Evolutionary conservation across 306 rosid genomes (phyloP).

Genomic region (apple (Malus domestica)): DNA sequence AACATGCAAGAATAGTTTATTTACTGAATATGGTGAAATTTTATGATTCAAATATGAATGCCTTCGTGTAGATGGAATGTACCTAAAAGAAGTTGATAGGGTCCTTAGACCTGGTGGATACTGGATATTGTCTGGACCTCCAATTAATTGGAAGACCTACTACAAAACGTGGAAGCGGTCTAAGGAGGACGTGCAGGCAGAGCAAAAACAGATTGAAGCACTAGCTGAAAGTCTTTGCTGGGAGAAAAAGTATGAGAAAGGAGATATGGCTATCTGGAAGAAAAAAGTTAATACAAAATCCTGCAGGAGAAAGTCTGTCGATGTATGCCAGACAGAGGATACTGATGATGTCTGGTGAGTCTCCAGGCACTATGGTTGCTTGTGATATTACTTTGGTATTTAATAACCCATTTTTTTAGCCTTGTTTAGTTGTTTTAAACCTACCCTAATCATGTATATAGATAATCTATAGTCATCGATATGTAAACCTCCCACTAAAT

Average conservation of each 20-base stretch:
- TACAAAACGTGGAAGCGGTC: constrained; percentile 80
- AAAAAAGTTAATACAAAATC: constrained; percentile 60
- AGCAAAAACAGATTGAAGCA: constrained; percentile 75
- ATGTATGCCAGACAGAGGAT: constrained; percentile 41
- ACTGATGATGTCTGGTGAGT: constrained; percentile 88
- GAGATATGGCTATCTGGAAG: constrained; percentile 87
- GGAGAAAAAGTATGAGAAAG: constrained; percentile 97
- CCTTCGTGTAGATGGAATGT: constrained; percentile 60
- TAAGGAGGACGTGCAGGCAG: constrained; percentile 76
- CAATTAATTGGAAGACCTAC: constrained; percentile 95
- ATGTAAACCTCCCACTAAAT: not conserved
- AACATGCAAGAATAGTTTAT: not conserved
- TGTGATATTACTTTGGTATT: not conserved
- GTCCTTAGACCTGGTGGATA: constrained; percentile 97
- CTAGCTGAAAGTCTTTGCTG: constrained; percentile 86
- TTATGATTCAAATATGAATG: constrained; percentile 13
- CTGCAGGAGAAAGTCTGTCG: constrained; percentile 48
- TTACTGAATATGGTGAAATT: not conserved
- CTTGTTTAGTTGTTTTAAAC: not conserved
- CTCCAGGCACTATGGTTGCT: not conserved
- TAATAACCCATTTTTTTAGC: not conserved
- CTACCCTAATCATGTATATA: not conserved
- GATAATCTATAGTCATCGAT: not conserved
- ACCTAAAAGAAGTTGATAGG: constrained; percentile 93
- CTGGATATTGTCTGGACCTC: constrained; percentile 97